Evolutionary conservation across 2,329 filamentous ascomycete species (phyloP).

Genomic region (Ceratocystis papillata): DNA sequence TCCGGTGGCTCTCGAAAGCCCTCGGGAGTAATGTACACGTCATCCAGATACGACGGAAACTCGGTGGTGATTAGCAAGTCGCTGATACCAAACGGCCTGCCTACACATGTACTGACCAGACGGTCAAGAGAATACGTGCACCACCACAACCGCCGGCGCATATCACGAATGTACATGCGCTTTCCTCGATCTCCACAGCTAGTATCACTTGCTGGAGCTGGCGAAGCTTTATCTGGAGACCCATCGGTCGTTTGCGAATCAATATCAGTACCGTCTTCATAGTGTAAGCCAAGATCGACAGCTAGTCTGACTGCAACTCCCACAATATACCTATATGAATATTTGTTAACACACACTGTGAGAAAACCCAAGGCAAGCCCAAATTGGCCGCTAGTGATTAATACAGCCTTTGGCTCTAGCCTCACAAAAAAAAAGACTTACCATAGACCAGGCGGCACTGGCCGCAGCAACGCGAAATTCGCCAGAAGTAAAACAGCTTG

Average conservation of each 20-base stretch:
- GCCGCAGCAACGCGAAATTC: constrained; percentile 80
- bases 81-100: constrained; percentile 85
- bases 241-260: constrained; percentile 33
- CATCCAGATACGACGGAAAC: constrained; percentile 80
- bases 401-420: not conserved
- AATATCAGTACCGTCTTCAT: constrained; percentile 67
- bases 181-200: constrained; percentile 47
- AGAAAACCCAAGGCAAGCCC: constrained; percentile 16
- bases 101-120: constrained; percentile 89
- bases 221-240: not conserved
- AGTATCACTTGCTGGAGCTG: not conserved
- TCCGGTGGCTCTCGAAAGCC: constrained; percentile 58
- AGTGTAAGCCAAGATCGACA: constrained; percentile 83
- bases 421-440: constrained; percentile 29
- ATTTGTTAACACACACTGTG: not conserved
- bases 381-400: not conserved
- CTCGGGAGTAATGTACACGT: constrained; percentile 70
- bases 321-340: constrained; percentile 62
- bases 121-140: constrained; percentile 91
- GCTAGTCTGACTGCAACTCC: constrained; percentile 84
- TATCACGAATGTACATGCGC: constrained; percentile 73
- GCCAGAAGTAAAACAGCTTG: constrained; percentile 87
- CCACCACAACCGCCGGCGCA: constrained; percentile 87
- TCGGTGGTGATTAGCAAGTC: constrained; percentile 94
- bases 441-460: constrained; percentile 88